These are phyloP conservation scores for Calcarisporium arbuscula DNA, from an alignment of 2,329 filamentous ascomycete species.

Conservation along the genomic window DNA sequence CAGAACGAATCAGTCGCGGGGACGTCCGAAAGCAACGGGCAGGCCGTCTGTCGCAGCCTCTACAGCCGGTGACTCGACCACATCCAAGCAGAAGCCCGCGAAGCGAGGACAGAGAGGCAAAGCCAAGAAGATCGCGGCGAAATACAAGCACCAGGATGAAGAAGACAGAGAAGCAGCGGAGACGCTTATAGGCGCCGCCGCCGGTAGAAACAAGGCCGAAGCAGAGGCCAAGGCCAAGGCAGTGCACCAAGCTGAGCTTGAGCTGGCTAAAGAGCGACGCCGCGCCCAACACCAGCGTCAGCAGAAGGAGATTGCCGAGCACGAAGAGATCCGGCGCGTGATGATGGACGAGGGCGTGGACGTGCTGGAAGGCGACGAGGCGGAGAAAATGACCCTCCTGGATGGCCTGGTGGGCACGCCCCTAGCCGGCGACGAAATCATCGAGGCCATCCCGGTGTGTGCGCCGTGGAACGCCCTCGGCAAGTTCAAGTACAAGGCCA, in stretches of 20 bases:
- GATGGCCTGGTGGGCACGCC: slow-evolving; percentile 74
- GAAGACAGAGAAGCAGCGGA: slow-evolving; percentile 84
- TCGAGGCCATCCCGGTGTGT: slow-evolving; percentile 59
- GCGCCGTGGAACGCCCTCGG: slow-evolving; percentile 58
- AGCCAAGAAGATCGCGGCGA: slow-evolving; percentile 78
- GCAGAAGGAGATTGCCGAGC: slow-evolving; percentile 67
- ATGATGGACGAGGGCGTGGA: slow-evolving; percentile 56
- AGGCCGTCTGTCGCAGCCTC: slow-evolving; percentile 7
- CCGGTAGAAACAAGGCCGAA: slow-evolving; percentile 60
- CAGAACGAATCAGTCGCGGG: slow-evolving; percentile 9
- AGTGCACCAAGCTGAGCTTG: slow-evolving; percentile 60
- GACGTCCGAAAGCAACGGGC: slow-evolving; percentile 13
- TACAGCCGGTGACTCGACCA: slow-evolving; percentile 5
- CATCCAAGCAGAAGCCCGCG: slow-evolving; percentile 31
- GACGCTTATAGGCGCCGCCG: slow-evolving; percentile 72
- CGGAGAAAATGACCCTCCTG: slow-evolving; percentile 47
- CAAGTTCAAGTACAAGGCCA: slow-evolving; percentile 86
- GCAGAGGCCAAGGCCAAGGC: slow-evolving; percentile 63
- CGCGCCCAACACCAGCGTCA: slow-evolving; percentile 73
- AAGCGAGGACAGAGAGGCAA: slow-evolving; percentile 77
- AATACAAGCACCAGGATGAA: slow-evolving; percentile 92
- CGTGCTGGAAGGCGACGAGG: slow-evolving; percentile 52
- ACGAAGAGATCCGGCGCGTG: slow-evolving; percentile 61
- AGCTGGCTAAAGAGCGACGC: slow-evolving; percentile 67
- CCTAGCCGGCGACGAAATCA: slow-evolving; percentile 73